phyloP scores from a whole-genome alignment of 257 asterid genomes.

The Striga asiatica region DNA sequence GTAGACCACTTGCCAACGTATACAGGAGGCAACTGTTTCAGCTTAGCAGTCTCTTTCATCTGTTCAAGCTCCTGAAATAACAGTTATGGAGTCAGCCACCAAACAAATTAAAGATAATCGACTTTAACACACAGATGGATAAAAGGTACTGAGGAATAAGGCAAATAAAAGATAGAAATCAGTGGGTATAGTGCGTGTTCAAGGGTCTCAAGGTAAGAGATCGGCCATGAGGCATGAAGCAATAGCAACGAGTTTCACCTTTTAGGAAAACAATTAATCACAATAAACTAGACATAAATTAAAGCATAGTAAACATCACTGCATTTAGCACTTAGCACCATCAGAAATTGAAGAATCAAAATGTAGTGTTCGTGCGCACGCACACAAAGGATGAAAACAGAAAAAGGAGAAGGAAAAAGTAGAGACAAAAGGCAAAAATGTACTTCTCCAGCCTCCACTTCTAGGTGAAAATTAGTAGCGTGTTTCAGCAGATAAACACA shows the following conservation, averaged over 20 bases:
- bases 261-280: background rate
- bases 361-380: too few species aligned
- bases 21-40: constrained; percentile 80
- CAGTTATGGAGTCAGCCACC: constrained; percentile 5
- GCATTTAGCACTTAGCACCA: background rate
- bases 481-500: too few species aligned
- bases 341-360: constrained; percentile 9
- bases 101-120: constrained; percentile 3
- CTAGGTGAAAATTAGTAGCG: too few species aligned
- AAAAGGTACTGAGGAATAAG: background rate
- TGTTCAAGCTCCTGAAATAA: constrained; percentile 64
- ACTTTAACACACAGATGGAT: background rate
- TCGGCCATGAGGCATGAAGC: background rate
- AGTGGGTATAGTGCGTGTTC: background rate
- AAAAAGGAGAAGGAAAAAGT: too few species aligned
- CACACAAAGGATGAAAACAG: too few species aligned
- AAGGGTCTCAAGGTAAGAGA: background rate
- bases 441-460: too few species aligned
- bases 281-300: background rate
- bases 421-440: too few species aligned
- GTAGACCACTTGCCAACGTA: constrained; percentile 87
- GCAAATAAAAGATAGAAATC: background rate
- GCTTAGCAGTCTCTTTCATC: constrained; percentile 84
- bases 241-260: background rate
- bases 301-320: background rate